Evolutionary conservation across 2,329 filamentous ascomycete genomes (phyloP).

Genomic region (Xylaria sp.): DNA sequence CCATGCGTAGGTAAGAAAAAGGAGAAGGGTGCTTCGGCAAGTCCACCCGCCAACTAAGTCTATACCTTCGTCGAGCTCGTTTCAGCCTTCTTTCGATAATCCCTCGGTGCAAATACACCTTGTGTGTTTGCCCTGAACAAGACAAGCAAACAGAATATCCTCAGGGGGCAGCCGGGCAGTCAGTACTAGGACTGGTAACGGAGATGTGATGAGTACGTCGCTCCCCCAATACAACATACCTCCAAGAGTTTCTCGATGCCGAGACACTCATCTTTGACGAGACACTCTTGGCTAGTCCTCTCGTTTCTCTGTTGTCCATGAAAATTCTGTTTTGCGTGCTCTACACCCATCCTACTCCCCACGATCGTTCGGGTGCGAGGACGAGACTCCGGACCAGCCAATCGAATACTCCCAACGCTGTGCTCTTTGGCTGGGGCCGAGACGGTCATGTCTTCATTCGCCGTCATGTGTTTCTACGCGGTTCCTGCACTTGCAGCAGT

Average conservation of each 20-base stretch:
- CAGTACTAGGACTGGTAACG: conserved; percentile 27
- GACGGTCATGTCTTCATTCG: conserved; percentile 13
- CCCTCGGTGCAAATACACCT: conserved; percentile 9
- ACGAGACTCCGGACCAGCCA: not conserved
- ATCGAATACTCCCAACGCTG: not conserved
- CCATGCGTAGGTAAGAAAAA: conserved; percentile 17
- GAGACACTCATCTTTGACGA: conserved; percentile 1
- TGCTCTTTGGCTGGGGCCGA: not conserved
- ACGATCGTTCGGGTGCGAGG: not conserved
- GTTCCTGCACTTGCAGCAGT: conserved; percentile 26
- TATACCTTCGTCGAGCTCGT: conserved; percentile 11
- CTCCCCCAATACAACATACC: conserved; percentile 7
- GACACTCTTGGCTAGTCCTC: not conserved
- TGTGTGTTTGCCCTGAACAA: conserved; percentile 12
- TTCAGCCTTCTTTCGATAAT: conserved; percentile 15
- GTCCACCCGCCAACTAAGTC: conserved; percentile 9
- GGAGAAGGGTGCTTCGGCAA: conserved; percentile 20
- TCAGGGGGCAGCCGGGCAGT: conserved; percentile 27
- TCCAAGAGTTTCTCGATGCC: conserved; percentile 1
- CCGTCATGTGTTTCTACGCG: conserved; percentile 28
- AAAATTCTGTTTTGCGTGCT: not conserved
- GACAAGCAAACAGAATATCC: conserved; percentile 8
- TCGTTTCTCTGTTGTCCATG: not conserved
- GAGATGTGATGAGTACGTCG: conserved; percentile 38
- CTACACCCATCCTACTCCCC: not conserved